Conservation (phyloP, 176 grass and related monocot species). For the Metroxylon sagu region DNA sequence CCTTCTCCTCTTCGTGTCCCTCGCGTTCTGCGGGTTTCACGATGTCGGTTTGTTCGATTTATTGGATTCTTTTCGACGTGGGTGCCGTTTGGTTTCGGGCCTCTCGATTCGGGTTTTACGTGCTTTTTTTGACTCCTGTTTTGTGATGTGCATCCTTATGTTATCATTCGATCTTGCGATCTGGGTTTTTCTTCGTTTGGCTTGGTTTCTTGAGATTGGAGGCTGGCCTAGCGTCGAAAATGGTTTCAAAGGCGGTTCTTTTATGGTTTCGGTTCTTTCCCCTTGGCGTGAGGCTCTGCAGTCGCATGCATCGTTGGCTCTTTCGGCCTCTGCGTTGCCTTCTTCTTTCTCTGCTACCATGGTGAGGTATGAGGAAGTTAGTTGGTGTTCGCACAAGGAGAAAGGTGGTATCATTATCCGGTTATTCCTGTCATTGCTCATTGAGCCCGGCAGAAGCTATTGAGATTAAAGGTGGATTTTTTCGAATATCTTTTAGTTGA, state of each 20-base stretch:
- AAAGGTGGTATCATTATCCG: too few species aligned
- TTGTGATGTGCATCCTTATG: too few species aligned
- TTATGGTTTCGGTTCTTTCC: constrained; percentile 2
- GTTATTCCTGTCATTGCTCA: too few species aligned
- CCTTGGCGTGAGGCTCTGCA: background rate
- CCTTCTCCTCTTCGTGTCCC: background rate
- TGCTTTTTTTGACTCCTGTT: too few species aligned
- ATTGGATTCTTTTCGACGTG: too few species aligned
- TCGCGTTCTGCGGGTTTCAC: background rate
- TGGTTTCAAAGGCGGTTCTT: background rate
- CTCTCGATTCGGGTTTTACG: background rate
- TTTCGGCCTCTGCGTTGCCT: background rate
- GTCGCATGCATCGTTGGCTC: constrained; percentile 2
- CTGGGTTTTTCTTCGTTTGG: background rate
- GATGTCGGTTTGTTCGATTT: background rate
- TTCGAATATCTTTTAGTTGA: too few species aligned
- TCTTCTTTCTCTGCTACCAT: background rate
- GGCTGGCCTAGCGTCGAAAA: background rate
- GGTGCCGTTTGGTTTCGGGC: background rate
- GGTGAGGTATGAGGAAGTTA: background rate
- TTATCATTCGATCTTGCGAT: background rate
- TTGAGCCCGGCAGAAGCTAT: too few species aligned
- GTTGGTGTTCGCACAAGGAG: background rate
- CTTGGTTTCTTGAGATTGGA: background rate
- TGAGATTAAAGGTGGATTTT: too few species aligned